Base-by-base conservation (phyloP, 352 stramenopile species). In the Phytophthora chlamydospora region DNA sequence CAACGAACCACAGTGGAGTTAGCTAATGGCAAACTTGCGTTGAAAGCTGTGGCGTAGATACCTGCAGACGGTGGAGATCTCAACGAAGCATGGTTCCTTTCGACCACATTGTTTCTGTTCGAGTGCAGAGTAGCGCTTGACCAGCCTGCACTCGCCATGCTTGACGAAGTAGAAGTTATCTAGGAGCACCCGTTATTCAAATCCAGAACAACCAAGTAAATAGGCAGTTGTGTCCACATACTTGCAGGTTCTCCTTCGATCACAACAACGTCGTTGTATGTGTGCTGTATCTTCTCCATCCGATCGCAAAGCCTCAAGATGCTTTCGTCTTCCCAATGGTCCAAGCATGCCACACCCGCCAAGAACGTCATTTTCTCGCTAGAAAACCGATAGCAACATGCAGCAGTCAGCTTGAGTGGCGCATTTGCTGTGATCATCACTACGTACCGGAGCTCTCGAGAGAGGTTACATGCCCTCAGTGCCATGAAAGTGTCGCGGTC, bases 281-380 rank as follows among this genome's bases (percentile, higher is more conserved):
- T 79, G 45, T 72, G 56, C 42, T 73, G 70, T 5, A 87, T 38
- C 59, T 76, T 79, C 65, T 90, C 83, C 69, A 90, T 85, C n/a
- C 79, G 72, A 1, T 78, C 71, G 11, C 73, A 84, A 10, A 91
- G 60, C 11, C 69, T 74, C 10, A 89, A 65, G 21, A 86, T 83
- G 39, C 38, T 73, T 50, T 90, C 80, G 32, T 73, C 72, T 53
- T 88, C 76, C 80, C 80, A 89, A 52, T 89, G 83, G 46, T 85
- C 79, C 12, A 90, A 73, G 27, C 67, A 75, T 0, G 52, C 38
- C 9, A 85, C 62, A 11, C 62, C 56, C 5, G 75, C 62, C 9
- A 92, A 66, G 41, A 90, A 89, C 7, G 60, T 72, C 55, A 86
- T 71, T 74, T 92, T 92, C 50, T 90, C 78, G 14, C 78, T 89